Base-by-base conservation (phyloP, 1,139 yeast species). In the Saccharomyces pastorianus region DNA sequence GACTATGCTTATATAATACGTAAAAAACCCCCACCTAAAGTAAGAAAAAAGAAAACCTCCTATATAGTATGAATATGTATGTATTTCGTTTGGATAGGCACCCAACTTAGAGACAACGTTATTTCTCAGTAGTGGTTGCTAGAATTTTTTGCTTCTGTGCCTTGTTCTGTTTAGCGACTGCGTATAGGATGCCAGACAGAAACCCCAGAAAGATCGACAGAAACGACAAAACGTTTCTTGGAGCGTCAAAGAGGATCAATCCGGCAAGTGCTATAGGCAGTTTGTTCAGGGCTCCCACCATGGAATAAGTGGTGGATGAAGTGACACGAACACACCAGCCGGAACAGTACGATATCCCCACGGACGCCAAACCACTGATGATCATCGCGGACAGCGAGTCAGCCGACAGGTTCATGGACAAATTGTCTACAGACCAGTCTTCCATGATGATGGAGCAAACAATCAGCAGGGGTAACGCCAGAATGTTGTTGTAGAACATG, bases 401-500 rank as follows among this genome's bases (percentile, higher is more conserved):
- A 20, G 23, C 23, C 3, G 23, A 20, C 23, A 20, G 23, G 3
- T 20, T 20, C 23, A 20, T 20, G 23, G 23, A 20, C 55, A 91
- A 68, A 74, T 91, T 91, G 53, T 71, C 85, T 48, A 89, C 68
- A 54, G 95, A 83, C 99, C 99, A 91, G 77, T 91, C 95, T 77
- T 91, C 99, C 61, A 90, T 77, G 50, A 85, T 34, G 53, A 91
- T 72, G 2, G 98, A 87, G 62, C 85, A 78, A 48, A 85, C 67
- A 62, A 89, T 73, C 66, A 93, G 79, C 61, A 91, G 85, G 62
- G 98, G 99, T 68, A 91, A 83, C 44, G 96, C 87, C 65, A 91
- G 79, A 67, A 91, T 78, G 74, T 93, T 93, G 81, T 93, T 91
- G 83, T 90, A 91, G 76, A 83, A 91, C 96, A 90, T 91, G 72